phyloP scores from a whole-genome alignment of 805 yeast species.

The Cyberlindnera meyerae region DNA sequence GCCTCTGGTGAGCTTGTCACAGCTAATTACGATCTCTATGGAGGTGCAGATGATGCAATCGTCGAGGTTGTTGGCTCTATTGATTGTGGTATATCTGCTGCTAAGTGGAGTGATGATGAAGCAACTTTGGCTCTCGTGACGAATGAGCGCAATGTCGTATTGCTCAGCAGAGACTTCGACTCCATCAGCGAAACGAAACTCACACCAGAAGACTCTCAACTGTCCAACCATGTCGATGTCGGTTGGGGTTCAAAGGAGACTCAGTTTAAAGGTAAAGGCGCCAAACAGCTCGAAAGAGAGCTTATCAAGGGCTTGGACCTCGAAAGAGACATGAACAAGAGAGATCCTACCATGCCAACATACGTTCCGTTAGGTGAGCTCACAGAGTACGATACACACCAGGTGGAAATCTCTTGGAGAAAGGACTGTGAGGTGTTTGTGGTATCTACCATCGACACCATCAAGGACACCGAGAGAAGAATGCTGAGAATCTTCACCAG shows the following conservation, averaged over 20 bases:
- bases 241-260: slow-evolving; percentile 99
- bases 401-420: slow-evolving; percentile 75
- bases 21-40: slow-evolving; percentile 52
- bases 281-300: slow-evolving; percentile 68
- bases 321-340: slow-evolving; percentile 56
- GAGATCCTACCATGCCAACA: slow-evolving; percentile 87
- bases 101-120: slow-evolving; percentile 89
- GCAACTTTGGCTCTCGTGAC: slow-evolving; percentile 75
- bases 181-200: slow-evolving; percentile 64
- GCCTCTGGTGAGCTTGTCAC: slow-evolving; percentile 70
- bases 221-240: slow-evolving; percentile 83
- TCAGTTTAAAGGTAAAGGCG: slow-evolving; percentile 93
- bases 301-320: slow-evolving; percentile 51
- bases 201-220: slow-evolving; percentile 54
- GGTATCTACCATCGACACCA: slow-evolving; percentile 50
- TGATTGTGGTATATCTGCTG: slow-evolving; percentile 67
- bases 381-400: slow-evolving; percentile 48
- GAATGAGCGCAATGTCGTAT: slow-evolving; percentile 49
- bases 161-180: slow-evolving; percentile 75
- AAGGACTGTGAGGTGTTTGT: slow-evolving; percentile 89
- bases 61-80: slow-evolving; percentile 80
- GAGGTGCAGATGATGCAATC: slow-evolving; percentile 38
- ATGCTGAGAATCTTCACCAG: slow-evolving; percentile 79
- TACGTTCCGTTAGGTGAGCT: slow-evolving; percentile 64
- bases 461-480: slow-evolving; percentile 48